Conservation (phyloP, 2,329 filamentous ascomycete genomes). For the Sporothrix curviconia region DNA sequence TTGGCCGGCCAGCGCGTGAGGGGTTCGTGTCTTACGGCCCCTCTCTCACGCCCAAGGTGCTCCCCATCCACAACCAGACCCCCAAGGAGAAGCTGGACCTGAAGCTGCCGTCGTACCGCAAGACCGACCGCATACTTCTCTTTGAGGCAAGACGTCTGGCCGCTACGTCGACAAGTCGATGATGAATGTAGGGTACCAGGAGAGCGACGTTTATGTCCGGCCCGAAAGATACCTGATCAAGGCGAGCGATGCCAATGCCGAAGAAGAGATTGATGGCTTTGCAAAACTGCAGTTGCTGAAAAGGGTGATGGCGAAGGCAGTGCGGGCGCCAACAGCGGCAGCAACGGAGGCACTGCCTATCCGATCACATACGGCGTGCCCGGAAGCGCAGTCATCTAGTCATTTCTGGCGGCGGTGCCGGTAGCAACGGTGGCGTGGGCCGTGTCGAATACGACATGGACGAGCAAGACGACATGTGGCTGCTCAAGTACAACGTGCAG, state of each 20-base stretch:
- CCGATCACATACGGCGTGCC: slow-evolving; percentile 20
- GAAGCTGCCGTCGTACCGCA: slow-evolving; percentile 67
- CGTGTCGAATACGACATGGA: slow-evolving; percentile 99
- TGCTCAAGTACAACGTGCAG: slow-evolving; percentile 74
- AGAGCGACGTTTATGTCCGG: slow-evolving; percentile 81
- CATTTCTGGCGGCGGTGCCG: slow-evolving; percentile 6
- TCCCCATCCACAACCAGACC: slow-evolving; percentile 73
- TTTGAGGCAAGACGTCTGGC: slow-evolving; percentile 79
- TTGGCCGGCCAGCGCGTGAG: slow-evolving; percentile 44
- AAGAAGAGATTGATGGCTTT: slow-evolving; percentile 49
- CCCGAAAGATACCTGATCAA: slow-evolving; percentile 67
- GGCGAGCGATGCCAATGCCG: slow-evolving; percentile 50
- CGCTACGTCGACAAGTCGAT: slow-evolving; percentile 94
- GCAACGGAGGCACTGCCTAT: not conserved
- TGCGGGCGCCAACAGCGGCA: slow-evolving; percentile 41
- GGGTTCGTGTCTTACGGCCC: slow-evolving; percentile 46
- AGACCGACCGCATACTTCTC: slow-evolving; percentile 69
- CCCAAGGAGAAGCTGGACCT: slow-evolving; percentile 74
- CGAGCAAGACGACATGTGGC: slow-evolving; percentile 95
- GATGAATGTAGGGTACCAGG: slow-evolving; percentile 93
- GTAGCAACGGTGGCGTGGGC: slow-evolving; percentile 48
- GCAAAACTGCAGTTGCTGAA: slow-evolving; percentile 41
- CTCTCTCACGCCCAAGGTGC: slow-evolving; percentile 48
- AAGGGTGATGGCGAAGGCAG: slow-evolving; percentile 37
- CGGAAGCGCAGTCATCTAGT: slow-evolving; percentile 41